phyloP scores from a whole-genome alignment of 768 basidiomycete species.

The Lentinula edodes region DNA sequence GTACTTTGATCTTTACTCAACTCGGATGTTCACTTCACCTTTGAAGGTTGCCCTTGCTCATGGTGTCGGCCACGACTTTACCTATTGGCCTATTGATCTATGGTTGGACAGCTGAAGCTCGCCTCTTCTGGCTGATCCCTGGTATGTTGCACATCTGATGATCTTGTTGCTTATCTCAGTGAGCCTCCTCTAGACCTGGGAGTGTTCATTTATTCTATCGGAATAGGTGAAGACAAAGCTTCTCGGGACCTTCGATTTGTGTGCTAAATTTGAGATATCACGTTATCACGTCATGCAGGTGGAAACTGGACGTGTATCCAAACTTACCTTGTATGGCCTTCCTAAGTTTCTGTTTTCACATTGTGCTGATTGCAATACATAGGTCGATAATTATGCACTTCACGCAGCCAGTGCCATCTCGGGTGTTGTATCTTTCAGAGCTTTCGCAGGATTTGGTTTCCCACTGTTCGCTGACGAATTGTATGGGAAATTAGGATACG shows the following conservation, averaged over 20 bases:
- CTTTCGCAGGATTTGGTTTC: slow-evolving; percentile 57
- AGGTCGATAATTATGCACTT: slow-evolving; percentile 82
- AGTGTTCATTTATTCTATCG: slow-evolving; percentile 42
- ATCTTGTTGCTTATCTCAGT: neutral
- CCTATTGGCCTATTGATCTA: slow-evolving; percentile 58
- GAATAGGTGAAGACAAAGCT: slow-evolving; percentile 37
- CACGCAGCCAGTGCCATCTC: slow-evolving; percentile 59
- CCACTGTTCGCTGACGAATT: slow-evolving; percentile 60
- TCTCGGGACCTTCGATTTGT: slow-evolving; percentile 14
- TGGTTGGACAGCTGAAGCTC: slow-evolving; percentile 53
- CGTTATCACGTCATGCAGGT: slow-evolving; percentile 13
- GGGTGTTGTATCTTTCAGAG: slow-evolving; percentile 48
- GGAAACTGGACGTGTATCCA: slow-evolving; percentile 44
- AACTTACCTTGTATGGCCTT: slow-evolving; percentile 45
- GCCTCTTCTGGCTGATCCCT: slow-evolving; percentile 53
- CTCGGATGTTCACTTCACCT: neutral
- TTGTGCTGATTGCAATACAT: slow-evolving; percentile 15
- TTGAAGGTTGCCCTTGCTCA: slow-evolving; percentile 28
- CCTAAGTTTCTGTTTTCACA: neutral
- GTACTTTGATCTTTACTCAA: neutral
- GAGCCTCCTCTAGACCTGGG: slow-evolving; percentile 23
- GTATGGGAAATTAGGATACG: slow-evolving; percentile 44
- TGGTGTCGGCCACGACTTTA: slow-evolving; percentile 46
- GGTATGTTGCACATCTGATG: slow-evolving; percentile 24
- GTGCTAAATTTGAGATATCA: slow-evolving; percentile 12